Evolutionary conservation across 2,329 filamentous ascomycete genomes (phyloP).

Genomic region (Aureobasidium sp.): DNA sequence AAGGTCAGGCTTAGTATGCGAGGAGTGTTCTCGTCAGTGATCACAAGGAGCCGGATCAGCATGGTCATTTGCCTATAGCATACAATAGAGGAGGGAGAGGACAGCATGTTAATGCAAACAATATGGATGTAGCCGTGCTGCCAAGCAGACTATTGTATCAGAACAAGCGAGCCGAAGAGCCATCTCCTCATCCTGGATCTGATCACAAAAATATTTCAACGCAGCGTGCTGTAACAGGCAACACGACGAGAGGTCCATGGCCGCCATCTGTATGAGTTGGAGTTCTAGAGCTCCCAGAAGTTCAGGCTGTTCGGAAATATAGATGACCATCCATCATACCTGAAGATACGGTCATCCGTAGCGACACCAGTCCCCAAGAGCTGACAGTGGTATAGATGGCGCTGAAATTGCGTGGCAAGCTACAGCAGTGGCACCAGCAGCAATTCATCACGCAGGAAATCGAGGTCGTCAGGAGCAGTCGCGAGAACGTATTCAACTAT

Average conservation of each 20-base stretch:
- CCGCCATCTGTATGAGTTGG: neutral
- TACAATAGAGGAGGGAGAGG: neutral
- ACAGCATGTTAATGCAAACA: neutral
- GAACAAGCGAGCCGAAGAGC: neutral
- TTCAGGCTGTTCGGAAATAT: neutral
- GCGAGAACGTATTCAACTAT: neutral
- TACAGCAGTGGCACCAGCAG: neutral
- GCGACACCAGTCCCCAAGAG: neutral
- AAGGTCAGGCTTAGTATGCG: neutral
- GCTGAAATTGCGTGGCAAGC: neutral
- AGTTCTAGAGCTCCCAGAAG: neutral
- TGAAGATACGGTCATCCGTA: neutral
- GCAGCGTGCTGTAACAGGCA: neutral
- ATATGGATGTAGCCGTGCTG: neutral
- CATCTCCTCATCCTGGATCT: neutral
- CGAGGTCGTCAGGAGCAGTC: neutral
- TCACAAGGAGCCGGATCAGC: neutral
- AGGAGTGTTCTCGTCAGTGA: neutral
- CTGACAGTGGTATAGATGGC: neutral
- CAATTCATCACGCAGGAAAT: neutral
- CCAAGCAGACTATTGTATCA: constrained; percentile 7
- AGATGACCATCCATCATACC: neutral
- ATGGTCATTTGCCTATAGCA: neutral
- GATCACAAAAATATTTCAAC: neutral
- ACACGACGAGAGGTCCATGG: neutral